These are phyloP conservation scores for Schizophyllum commune DNA, from an alignment of 1,284 basidiomycete genomes.

Conservation along the genomic window DNA sequence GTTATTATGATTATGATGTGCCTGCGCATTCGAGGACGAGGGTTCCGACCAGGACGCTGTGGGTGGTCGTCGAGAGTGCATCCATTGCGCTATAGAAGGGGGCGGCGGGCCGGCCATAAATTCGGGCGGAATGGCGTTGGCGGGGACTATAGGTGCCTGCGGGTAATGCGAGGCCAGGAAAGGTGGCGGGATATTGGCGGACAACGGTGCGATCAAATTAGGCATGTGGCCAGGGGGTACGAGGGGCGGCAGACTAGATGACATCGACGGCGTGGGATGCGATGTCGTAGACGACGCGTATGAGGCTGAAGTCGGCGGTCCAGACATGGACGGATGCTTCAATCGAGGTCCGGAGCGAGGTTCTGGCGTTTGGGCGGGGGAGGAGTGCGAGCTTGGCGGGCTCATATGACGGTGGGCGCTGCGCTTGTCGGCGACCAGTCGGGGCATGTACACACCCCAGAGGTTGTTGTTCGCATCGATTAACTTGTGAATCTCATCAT, in stretches of 20 bases:
- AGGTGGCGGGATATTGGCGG: not conserved
- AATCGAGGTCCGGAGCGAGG: not conserved
- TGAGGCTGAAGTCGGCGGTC: not conserved
- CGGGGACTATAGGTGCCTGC: not conserved
- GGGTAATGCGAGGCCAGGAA: not conserved
- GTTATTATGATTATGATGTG: not conserved
- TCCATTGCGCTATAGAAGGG: not conserved
- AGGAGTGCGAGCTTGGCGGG: not conserved
- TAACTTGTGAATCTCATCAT: slow-evolving; percentile 45
- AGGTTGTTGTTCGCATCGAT: slow-evolving; percentile 52
- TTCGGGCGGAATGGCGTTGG: not conserved
- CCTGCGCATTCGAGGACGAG: not conserved
- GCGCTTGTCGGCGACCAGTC: not conserved
- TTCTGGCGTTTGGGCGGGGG: not conserved
- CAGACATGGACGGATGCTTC: not conserved
- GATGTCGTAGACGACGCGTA: not conserved
- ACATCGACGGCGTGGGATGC: too few species aligned
- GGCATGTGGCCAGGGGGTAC: not conserved
- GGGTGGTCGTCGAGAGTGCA: not conserved
- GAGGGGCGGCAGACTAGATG: not conserved
- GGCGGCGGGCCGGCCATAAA: not conserved
- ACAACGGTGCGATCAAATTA: not conserved
- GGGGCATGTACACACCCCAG: slow-evolving; percentile 44
- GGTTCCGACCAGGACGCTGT: not conserved
- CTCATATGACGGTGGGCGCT: not conserved